Evolutionary conservation across 2,329 filamentous ascomycete species (phyloP).

Genomic region (Nothopassalora personata): DNA sequence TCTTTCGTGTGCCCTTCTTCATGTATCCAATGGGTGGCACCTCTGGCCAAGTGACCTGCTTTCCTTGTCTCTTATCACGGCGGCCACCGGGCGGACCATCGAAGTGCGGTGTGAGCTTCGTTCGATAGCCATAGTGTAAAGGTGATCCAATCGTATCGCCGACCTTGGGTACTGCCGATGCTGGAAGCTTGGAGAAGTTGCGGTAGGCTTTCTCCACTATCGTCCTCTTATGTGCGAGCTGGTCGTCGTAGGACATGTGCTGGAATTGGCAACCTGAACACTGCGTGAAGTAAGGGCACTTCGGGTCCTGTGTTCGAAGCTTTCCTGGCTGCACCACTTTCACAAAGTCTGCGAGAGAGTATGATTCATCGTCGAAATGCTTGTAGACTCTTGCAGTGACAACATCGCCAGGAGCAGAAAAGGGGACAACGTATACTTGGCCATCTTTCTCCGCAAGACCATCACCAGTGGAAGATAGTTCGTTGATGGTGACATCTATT

Average conservation of each 20-base stretch:
- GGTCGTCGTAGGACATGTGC: constrained; percentile 85
- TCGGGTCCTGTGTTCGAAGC: constrained; percentile 68
- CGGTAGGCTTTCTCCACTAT: constrained; percentile 87
- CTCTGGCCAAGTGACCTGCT: constrained; percentile 53
- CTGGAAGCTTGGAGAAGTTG: constrained; percentile 80
- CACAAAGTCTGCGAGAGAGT: constrained; percentile 77
- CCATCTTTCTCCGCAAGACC: constrained; percentile 69
- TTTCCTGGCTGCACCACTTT: constrained; percentile 68
- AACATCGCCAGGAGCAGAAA: constrained; percentile 77
- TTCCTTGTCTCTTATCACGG: constrained; percentile 46
- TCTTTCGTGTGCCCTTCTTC: constrained; percentile 70
- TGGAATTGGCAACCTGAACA: constrained; percentile 97
- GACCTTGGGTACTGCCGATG: constrained; percentile 68
- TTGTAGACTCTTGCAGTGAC: constrained; percentile 73
- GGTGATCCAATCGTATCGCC: constrained; percentile 85
- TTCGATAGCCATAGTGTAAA: constrained; percentile 87
- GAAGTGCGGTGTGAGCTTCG: constrained; percentile 95
- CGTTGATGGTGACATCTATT: constrained; percentile 73
- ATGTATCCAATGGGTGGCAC: constrained; percentile 86
- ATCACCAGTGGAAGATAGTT: constrained; percentile 87
- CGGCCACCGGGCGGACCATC: constrained; percentile 61
- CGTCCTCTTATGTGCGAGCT: constrained; percentile 75
- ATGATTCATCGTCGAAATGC: constrained; percentile 60
- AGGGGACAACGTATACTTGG: constrained; percentile 80
- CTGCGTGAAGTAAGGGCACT: constrained; percentile 77